Evolutionary conservation across 129 eudicot genomes (phyloP), one percentile per base, ranked within the genome.

Genomic region (Glebionis coronaria): DNA sequence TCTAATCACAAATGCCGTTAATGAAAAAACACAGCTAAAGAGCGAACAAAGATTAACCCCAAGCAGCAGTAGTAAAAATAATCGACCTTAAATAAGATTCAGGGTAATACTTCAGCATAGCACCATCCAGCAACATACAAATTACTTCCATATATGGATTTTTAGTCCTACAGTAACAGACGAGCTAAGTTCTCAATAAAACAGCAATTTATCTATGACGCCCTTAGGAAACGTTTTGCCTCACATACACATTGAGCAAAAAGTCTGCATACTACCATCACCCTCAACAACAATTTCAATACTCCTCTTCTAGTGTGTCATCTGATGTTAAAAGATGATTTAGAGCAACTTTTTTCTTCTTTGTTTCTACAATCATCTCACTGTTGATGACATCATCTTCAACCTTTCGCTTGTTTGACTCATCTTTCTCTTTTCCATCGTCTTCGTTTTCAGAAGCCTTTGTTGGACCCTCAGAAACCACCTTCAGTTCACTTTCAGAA

Each of bases 261-360:
- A 5, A 44, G 31, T 16, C 73, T 13, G 14, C 54, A 49, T 3
- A 49, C 54, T 49, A 49, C 54, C n/a, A 49, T 35, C 31, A 56
- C 27, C 40, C 25, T 16, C 46, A 61, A 35, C 1, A 70, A 40
- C 44, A 70, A 52, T 50, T 56, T 63, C 38, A 75, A 31, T 86
- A 94, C 67, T 88, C 97, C 21, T 89, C 90, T 82, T 86, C 97
- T 72, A 69, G 90, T 65, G 83, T 65, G 68, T 93, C 99, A 73
- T 93, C 99, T 47, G 85, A 79, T 56, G 95, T 74, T 73, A 88
- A 52, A 59, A 93, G 90, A 79, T 93, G 99, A 71, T 63, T 73
- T 19, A 93, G 90, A 55, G 92, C 82, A 58, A 93, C 83, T 71
- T 82, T 93, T 44, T 82, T 63, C 84, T 79, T 93, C 84, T 93